Conservation (phyloP, 768 basidiomycete genomes). For the Pisolithus marmoratus region DNA sequence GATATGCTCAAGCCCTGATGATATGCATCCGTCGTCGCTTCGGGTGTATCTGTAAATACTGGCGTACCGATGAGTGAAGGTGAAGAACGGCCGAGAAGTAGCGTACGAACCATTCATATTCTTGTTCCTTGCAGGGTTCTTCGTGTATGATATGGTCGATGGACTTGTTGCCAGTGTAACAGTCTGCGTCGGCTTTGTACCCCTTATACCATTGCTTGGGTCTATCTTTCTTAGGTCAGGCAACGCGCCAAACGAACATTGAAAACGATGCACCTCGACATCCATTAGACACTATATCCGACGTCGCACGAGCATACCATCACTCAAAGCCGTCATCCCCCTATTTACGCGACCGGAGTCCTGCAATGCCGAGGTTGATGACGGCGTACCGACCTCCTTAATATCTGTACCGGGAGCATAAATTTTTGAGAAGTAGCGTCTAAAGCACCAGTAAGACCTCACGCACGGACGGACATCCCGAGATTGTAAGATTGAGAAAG, state of each 20-base stretch:
- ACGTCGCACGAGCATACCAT: slow-evolving; percentile 77
- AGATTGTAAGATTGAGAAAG: slow-evolving; percentile 46
- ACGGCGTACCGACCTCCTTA: slow-evolving; percentile 63
- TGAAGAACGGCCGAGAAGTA: not conserved
- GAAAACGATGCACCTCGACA: slow-evolving; percentile 59
- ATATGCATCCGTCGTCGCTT: slow-evolving; percentile 68
- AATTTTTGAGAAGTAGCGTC: slow-evolving; percentile 98
- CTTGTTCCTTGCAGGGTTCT: slow-evolving; percentile 77
- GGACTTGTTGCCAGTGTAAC: slow-evolving; percentile 89
- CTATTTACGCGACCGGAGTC: slow-evolving; percentile 66
- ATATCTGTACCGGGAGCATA: slow-evolving; percentile 75
- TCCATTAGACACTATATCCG: slow-evolving; percentile 84
- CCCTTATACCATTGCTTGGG: slow-evolving; percentile 88
- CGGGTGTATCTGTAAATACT: slow-evolving; percentile 90
- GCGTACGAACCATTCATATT: slow-evolving; percentile 81
- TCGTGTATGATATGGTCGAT: slow-evolving; percentile 78
- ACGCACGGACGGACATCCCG: slow-evolving; percentile 64
- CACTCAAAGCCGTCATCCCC: slow-evolving; percentile 65
- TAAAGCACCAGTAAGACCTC: slow-evolving; percentile 80
- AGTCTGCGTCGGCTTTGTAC: slow-evolving; percentile 75
- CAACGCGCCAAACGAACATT: not conserved
- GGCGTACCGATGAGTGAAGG: not conserved
- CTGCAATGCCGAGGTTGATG: slow-evolving; percentile 79
- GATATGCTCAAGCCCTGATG: slow-evolving; percentile 84
- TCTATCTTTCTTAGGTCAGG: not conserved